A percentile compares a stretch with the other conserved stretches of the same genome.
Evolutionary conservation across 805 yeast genomes (phyloP).

Genomic region (Ogataea dorogensis): DNA sequence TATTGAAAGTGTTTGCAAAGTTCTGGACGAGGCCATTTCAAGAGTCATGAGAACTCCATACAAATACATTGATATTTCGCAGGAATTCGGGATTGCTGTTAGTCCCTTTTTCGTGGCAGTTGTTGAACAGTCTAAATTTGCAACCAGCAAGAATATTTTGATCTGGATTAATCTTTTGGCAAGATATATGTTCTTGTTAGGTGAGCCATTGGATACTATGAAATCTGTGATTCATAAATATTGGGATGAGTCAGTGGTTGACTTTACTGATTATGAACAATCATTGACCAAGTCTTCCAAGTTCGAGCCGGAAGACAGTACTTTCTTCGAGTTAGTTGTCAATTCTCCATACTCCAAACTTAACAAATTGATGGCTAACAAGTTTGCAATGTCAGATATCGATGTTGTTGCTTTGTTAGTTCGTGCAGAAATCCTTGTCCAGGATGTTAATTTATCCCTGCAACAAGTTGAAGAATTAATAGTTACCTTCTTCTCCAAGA

Average conservation of each 20-base stretch:
- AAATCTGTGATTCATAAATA: slow-evolving; percentile 14
- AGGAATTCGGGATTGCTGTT: slow-evolving; percentile 28
- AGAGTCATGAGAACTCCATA: slow-evolving; percentile 76
- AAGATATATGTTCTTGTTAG: slow-evolving; percentile 49
- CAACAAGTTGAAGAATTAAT: slow-evolving; percentile 29
- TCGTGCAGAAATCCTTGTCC: slow-evolving; percentile 36
- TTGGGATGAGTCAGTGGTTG: slow-evolving; percentile 13
- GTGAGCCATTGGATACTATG: slow-evolving; percentile 49
- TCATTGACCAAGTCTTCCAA: slow-evolving; percentile 7
- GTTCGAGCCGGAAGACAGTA: slow-evolving; percentile 15
- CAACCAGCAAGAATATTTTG: slow-evolving; percentile 28
- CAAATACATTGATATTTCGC: slow-evolving; percentile 69
- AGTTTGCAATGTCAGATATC: slow-evolving; percentile 43
- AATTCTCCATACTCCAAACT: slow-evolving; percentile 32
- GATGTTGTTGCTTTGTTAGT: slow-evolving; percentile 48
- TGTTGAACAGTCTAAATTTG: slow-evolving; percentile 68
- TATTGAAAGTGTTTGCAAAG: slow-evolving; percentile 48
- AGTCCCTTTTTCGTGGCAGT: slow-evolving; percentile 60
- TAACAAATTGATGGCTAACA: slow-evolving; percentile 22
- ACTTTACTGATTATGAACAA: slow-evolving; percentile 13
- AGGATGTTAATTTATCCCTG: slow-evolving; percentile 24
- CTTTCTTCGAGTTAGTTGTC: slow-evolving; percentile 38
- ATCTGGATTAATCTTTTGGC: slow-evolving; percentile 53
- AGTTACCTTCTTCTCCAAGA: slow-evolving; percentile 40
- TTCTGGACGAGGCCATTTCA: slow-evolving; percentile 74